These are phyloP conservation scores for Diutina mesorugosa DNA, from an alignment of 1,139 yeast species.

Conservation along the genomic window DNA sequence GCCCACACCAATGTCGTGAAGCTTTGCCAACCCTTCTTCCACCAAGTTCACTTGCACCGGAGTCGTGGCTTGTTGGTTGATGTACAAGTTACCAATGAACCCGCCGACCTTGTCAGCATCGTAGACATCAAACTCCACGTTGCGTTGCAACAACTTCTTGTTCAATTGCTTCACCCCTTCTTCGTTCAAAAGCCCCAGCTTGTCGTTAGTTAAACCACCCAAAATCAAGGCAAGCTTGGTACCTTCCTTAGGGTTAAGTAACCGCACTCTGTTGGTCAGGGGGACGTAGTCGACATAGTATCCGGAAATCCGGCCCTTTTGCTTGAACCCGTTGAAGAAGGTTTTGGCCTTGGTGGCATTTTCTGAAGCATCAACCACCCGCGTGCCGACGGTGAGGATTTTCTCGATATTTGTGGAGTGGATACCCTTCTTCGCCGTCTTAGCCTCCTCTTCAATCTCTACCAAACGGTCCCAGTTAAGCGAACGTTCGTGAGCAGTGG, in stretches of 20 bases:
- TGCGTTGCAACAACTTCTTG: slow-evolving; percentile 54
- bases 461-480: slow-evolving; percentile 66
- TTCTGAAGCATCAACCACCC: slow-evolving; percentile 74
- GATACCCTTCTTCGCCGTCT: slow-evolving; percentile 46
- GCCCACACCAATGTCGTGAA: slow-evolving; percentile 54
- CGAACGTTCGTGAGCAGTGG: slow-evolving; percentile 55
- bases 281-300: slow-evolving; percentile 60
- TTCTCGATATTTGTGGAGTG: slow-evolving; percentile 38
- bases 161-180: slow-evolving; percentile 45
- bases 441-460: slow-evolving; percentile 57
- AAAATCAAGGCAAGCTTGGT: slow-evolving; percentile 56
- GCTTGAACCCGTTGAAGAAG: slow-evolving; percentile 55
- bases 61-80: slow-evolving; percentile 30
- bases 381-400: slow-evolving; percentile 35
- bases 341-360: slow-evolving; percentile 60
- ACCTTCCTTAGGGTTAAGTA: slow-evolving; percentile 62
- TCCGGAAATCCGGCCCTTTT: slow-evolving; percentile 52
- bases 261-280: slow-evolving; percentile 53
- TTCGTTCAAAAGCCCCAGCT: slow-evolving; percentile 29
- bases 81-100: slow-evolving; percentile 59
- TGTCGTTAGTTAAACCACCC: slow-evolving; percentile 57
- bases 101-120: slow-evolving; percentile 72
- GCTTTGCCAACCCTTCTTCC: slow-evolving; percentile 49
- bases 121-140: slow-evolving; percentile 55
- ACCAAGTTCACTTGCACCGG: slow-evolving; percentile 57